A percentile compares a stretch with the other conserved stretches of the same genome.
Evolutionary conservation across 1,284 basidiomycete species (phyloP).

Genomic region (Sporisorium scitamineum): DNA sequence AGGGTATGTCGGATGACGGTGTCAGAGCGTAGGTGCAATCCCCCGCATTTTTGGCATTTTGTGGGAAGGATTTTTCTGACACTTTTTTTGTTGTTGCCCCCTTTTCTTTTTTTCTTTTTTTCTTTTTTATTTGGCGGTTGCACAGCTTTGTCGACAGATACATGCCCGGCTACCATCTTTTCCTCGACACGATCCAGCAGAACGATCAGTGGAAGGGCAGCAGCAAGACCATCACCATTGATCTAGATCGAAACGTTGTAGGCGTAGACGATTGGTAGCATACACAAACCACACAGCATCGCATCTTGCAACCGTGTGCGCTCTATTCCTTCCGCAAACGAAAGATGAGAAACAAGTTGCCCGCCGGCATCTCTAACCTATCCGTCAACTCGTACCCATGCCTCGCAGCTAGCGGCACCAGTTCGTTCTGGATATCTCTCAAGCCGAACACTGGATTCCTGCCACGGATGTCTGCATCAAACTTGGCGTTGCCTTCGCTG

Average conservation of each 20-base stretch:
- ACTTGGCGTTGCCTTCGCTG: slow-evolving; percentile 41
- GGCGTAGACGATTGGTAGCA: slow-evolving; percentile 33
- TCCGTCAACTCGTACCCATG: slow-evolving; percentile 45
- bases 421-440: slow-evolving; percentile 42
- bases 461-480: slow-evolving; percentile 42
- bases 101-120: neutral
- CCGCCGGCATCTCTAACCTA: slow-evolving; percentile 45
- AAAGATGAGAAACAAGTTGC: slow-evolving; percentile 46
- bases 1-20: slow-evolving; percentile 37
- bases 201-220: slow-evolving; percentile 35
- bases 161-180: slow-evolving; percentile 70
- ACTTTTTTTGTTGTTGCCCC: neutral
- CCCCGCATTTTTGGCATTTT: neutral
- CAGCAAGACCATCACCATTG: slow-evolving; percentile 43
- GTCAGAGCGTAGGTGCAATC: slow-evolving; percentile 19
- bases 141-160: slow-evolving; percentile 66
- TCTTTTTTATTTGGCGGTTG: neutral
- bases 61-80: neutral
- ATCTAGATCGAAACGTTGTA: slow-evolving; percentile 27
- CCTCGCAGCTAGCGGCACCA: slow-evolving; percentile 35
- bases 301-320: neutral
- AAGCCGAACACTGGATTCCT: slow-evolving; percentile 48
- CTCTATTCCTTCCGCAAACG: slow-evolving; percentile 19
- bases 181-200: slow-evolving; percentile 32
- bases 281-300: neutral